A percentile compares a stretch with the other conserved stretches of the same genome.
Conservation (phyloP, 2,329 filamentous ascomycete genomes). For the Emergomyces orientalis region DNA sequence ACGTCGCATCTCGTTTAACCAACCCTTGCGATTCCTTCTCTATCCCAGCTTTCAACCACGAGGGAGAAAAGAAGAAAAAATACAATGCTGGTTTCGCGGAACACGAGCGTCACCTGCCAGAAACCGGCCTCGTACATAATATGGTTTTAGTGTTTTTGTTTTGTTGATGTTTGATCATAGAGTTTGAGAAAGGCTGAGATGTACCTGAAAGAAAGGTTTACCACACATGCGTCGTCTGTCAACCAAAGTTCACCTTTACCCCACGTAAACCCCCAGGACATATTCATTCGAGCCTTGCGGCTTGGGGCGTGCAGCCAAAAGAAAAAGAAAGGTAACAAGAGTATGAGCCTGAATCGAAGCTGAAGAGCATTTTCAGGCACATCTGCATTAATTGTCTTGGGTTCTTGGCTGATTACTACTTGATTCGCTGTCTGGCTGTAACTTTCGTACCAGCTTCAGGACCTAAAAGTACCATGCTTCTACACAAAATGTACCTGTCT, state of each 20-base stretch:
- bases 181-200: neutral
- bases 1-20: neutral
- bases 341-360: conserved; percentile 3
- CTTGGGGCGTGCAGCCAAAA: neutral
- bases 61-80: neutral
- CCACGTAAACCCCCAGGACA: neutral
- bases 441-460: neutral
- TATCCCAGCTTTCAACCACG: neutral
- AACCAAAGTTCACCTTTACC: neutral
- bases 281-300: neutral
- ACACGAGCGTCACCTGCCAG: neutral
- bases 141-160: neutral
- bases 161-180: neutral
- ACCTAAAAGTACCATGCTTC: neutral
- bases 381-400: neutral
- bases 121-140: neutral
- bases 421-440: neutral
- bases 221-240: neutral
- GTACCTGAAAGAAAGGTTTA: neutral
- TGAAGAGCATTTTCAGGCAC: conserved; percentile 2
- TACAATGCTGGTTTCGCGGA: neutral
- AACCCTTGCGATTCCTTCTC: neutral
- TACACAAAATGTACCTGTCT: neutral
- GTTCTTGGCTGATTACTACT: neutral
- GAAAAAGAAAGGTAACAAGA: neutral